Evolutionary conservation across 306 rosid genomes (phyloP).

Genomic region (Abrus pulchellus): DNA sequence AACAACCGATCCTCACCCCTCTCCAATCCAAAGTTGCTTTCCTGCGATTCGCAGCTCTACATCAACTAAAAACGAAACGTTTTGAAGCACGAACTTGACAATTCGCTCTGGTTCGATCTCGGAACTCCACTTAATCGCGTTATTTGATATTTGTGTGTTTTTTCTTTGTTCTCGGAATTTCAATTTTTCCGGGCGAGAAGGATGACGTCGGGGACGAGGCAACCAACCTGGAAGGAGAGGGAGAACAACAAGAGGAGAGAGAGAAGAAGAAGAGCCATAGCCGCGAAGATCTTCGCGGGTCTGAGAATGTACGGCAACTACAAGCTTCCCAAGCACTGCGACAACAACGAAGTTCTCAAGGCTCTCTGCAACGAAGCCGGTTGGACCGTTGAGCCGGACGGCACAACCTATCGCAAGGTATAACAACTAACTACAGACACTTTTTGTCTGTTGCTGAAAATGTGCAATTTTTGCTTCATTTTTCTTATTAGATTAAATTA

Average conservation of each 20-base stretch:
- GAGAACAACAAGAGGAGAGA: slow-evolving; percentile 92
- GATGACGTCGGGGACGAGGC: slow-evolving; percentile 87
- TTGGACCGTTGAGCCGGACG: slow-evolving; percentile 86
- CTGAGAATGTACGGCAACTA: slow-evolving; percentile 86
- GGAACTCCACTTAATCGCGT: not conserved
- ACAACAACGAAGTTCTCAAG: slow-evolving; percentile 94
- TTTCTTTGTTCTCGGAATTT: not conserved
- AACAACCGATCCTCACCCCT: not conserved
- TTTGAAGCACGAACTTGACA: not conserved
- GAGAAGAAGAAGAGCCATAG: slow-evolving; percentile 81
- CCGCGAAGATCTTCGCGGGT: slow-evolving; percentile 88
- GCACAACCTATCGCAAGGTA: slow-evolving; percentile 96
- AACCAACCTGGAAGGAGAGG: slow-evolving; percentile 92
- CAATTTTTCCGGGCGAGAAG: slow-evolving; percentile 10
- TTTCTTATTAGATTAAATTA: not conserved
- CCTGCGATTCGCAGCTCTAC: slow-evolving; percentile 12
- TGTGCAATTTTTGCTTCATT: not conserved
- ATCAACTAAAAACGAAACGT: not conserved
- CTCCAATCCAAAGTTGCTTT: slow-evolving; percentile 10
- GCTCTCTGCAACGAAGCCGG: slow-evolving; percentile 94
- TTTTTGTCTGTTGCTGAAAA: too few species aligned
- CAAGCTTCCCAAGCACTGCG: slow-evolving; percentile 93
- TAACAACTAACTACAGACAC: not conserved
- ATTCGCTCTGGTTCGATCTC: not conserved
- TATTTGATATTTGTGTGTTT: not conserved